Percentiles rank a stretch among this genome's conserved stretches.
Evolutionary conservation across 164 flowering plant genomes (phyloP).

Genomic region (Nelumbo lutea): DNA sequence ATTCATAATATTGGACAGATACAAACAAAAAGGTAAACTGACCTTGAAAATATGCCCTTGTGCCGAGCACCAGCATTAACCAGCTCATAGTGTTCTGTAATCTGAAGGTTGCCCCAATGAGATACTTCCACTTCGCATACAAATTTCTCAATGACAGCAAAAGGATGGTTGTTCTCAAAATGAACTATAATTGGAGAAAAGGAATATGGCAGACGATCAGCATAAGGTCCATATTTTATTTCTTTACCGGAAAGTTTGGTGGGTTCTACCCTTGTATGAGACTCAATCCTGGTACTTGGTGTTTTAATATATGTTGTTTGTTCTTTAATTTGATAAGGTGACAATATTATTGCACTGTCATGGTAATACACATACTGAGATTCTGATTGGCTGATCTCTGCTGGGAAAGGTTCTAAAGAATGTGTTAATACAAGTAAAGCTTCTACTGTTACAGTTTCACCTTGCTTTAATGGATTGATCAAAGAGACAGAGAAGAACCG

Average conservation of each 20-base stretch:
- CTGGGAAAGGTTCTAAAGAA: constrained; percentile 87
- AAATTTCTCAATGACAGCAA: constrained; percentile 97
- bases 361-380: constrained; percentile 82
- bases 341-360: constrained; percentile 82
- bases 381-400: constrained; percentile 88
- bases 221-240: constrained; percentile 80
- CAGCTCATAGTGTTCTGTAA: constrained; percentile 78
- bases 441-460: constrained; percentile 64
- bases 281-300: constrained; percentile 74
- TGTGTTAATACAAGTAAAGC: constrained; percentile 61
- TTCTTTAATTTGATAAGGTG: constrained; percentile 75
- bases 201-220: constrained; percentile 55
- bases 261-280: constrained; percentile 76
- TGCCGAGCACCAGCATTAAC: constrained; percentile 90
- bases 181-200: constrained; percentile 74
- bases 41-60: constrained; percentile 94
- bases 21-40: constrained; percentile 7
- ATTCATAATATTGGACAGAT: neutral
- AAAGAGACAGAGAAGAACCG: constrained; percentile 52
- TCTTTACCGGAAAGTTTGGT: constrained; percentile 52
- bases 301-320: constrained; percentile 74
- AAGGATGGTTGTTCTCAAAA: constrained; percentile 90
- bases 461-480: constrained; percentile 45
- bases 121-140: constrained; percentile 89
- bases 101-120: constrained; percentile 93